Evolutionary conservation across 2,329 filamentous ascomycete species (phyloP).

Genomic region (Monosporascus sp.): DNA sequence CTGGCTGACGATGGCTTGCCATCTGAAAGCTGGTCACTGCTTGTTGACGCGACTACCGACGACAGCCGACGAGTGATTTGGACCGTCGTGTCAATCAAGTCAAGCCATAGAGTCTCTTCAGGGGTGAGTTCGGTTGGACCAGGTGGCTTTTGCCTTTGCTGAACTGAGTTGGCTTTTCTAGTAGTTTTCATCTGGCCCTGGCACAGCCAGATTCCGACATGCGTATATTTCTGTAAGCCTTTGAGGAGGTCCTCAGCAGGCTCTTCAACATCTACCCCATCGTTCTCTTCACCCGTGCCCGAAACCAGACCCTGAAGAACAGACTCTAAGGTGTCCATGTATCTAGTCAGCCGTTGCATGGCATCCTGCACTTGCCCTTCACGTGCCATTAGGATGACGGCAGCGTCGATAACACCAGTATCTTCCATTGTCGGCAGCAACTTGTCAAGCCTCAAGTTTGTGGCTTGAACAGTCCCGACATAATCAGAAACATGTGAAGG

Average conservation of each 20-base stretch:
- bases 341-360: slow-evolving; percentile 78
- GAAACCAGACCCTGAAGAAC: slow-evolving; percentile 69
- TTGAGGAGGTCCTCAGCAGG: slow-evolving; percentile 69
- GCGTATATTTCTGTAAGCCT: slow-evolving; percentile 80
- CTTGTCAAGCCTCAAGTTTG: slow-evolving; percentile 72
- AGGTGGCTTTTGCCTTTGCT: slow-evolving; percentile 46
- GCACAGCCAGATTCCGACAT: slow-evolving; percentile 94
- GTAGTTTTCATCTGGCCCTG: slow-evolving; percentile 71
- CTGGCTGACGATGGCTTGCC: slow-evolving; percentile 15
- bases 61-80: slow-evolving; percentile 61
- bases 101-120: slow-evolving; percentile 56
- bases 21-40: slow-evolving; percentile 14
- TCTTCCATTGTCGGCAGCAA: slow-evolving; percentile 85
- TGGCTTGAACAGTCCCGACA: slow-evolving; percentile 67
- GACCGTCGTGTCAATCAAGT: slow-evolving; percentile 55
- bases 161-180: slow-evolving; percentile 38
- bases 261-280: slow-evolving; percentile 51
- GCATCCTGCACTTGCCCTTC: slow-evolving; percentile 79
- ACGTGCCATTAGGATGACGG: slow-evolving; percentile 82
- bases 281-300: slow-evolving; percentile 51
- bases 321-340: slow-evolving; percentile 73
- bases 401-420: slow-evolving; percentile 86
- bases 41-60: slow-evolving; percentile 37
- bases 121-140: slow-evolving; percentile 41
- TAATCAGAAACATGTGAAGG: slow-evolving; percentile 80